A percentile compares a stretch with the other conserved stretches of the same genome.
These are phyloP conservation scores for Xerophyta viscosa DNA, from an alignment of 106 monocot genomes.

Conservation along the genomic window DNA sequence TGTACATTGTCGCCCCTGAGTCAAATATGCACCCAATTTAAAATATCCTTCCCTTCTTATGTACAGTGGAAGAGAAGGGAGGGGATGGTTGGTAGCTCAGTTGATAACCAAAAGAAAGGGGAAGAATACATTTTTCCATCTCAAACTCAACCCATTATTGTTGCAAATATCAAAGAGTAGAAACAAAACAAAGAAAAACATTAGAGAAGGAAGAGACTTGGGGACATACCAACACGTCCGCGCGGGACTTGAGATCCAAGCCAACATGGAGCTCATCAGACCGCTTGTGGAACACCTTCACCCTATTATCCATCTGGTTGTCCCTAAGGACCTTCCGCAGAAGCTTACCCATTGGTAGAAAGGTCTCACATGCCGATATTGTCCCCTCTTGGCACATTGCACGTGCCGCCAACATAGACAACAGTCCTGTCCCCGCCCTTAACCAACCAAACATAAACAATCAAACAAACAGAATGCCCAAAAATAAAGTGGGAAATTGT, in stretches of 20 bases:
- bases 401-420: conserved; percentile 91
- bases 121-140: neutral
- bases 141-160: neutral
- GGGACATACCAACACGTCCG: conserved; percentile 59
- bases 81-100: too few species aligned
- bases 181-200: neutral
- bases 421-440: conserved; percentile 88
- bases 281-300: conserved; percentile 66
- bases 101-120: neutral
- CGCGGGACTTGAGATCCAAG: conserved; percentile 51
- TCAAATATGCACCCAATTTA: too few species aligned
- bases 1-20: too few species aligned
- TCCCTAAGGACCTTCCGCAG: conserved; percentile 59
- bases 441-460: neutral
- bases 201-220: neutral
- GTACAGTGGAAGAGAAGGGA: too few species aligned
- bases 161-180: neutral
- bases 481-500: too few species aligned
- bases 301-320: conserved; percentile 64
- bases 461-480: too few species aligned
- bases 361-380: conserved; percentile 83
- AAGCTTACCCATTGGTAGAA: conserved; percentile 93
- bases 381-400: conserved; percentile 45
- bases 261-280: conserved; percentile 84
- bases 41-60: too few species aligned